Evolutionary conservation across 2,329 filamentous ascomycete species (phyloP), one percentile per base, ranked within the genome.

Genomic region (Herpotrichia juniperi): DNA sequence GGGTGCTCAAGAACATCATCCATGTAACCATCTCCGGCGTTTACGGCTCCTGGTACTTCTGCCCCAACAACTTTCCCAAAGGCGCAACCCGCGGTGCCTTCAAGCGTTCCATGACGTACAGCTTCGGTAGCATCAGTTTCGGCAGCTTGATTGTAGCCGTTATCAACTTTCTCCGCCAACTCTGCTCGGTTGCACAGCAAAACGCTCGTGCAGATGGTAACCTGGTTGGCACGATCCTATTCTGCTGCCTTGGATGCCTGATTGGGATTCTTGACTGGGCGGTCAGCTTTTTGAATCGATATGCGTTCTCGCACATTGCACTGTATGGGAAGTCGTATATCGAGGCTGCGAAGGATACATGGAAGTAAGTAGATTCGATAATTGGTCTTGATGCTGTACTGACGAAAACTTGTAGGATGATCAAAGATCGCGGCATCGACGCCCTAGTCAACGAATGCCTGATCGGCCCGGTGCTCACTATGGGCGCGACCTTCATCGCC

Each of bases 41-140:
- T 0, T 97, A 96, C 64, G 93, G 91, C 1, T 88, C 89, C 0
- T 97, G 93, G 93, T 97, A 96, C 77, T 97, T 96, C 71, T 88
- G 84, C 59, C 76, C 80, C 7, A 76, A 82, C 24, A 82, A 84
- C 50, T 89, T 91, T 65, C 91, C 93, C 25, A 87, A 83, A 57
- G 87, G 87, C 10, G 87, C 91, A 0, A 97, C 93, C 0, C 85
- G 91, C 11, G 90, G 91, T n/a, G 90, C 93, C 0, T 83, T 94
- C 58, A 87, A 84, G 62, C 86, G 93, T 12, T 85, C 92, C 1
- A 79, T 94, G 56, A 97, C 93, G 1, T 94, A 94, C 78, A 94
- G 89, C 62, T 97, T 97, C 54, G 93, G 93, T 14, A 94, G 90
- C 59, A 94, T 97, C 73, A 89, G 87, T 58, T 79, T 97, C 11